Conservation (phyloP, 306 rosid genomes). For the Corylus heterophylla region DNA sequence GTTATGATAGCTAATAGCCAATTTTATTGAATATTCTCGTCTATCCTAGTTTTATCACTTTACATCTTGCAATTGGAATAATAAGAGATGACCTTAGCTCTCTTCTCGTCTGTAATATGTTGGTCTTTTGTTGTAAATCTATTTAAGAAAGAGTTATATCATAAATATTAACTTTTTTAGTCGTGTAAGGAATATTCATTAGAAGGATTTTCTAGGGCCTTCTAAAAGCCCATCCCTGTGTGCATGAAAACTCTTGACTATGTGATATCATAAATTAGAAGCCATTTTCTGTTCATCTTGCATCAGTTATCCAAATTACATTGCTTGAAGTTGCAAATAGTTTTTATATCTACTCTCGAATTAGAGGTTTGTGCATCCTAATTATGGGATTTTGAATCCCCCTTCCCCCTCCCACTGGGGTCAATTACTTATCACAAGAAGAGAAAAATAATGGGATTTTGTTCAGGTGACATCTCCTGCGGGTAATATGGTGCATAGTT, state of each 20-base stretch:
- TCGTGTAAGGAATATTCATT: no score
- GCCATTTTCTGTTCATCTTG: conserved; percentile 10
- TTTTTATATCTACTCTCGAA: neutral
- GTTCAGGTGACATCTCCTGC: conserved; percentile 84
- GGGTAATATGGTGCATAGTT: conserved; percentile 61
- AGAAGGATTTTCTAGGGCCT: neutral
- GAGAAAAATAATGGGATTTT: conserved; percentile 16
- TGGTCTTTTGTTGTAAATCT: neutral
- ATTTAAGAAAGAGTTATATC: neutral
- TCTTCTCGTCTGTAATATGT: neutral
- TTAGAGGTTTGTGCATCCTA: conserved; percentile 28
- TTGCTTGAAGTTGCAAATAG: neutral
- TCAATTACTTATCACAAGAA: no score
- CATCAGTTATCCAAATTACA: conserved; percentile 9
- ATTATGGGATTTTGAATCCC: conserved; percentile 13
- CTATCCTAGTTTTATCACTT: neutral
- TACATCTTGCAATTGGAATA: neutral
- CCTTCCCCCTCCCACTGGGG: no score
- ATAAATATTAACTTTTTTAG: neutral
- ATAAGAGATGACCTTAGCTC: neutral
- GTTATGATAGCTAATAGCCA: neutral
- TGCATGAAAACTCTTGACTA: neutral
- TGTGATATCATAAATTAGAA: neutral
- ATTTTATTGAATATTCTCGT: no score
- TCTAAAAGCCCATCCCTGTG: neutral